These are phyloP conservation scores for Ogataea neopini DNA, from an alignment of 805 yeast genomes.

Conservation along the genomic window DNA sequence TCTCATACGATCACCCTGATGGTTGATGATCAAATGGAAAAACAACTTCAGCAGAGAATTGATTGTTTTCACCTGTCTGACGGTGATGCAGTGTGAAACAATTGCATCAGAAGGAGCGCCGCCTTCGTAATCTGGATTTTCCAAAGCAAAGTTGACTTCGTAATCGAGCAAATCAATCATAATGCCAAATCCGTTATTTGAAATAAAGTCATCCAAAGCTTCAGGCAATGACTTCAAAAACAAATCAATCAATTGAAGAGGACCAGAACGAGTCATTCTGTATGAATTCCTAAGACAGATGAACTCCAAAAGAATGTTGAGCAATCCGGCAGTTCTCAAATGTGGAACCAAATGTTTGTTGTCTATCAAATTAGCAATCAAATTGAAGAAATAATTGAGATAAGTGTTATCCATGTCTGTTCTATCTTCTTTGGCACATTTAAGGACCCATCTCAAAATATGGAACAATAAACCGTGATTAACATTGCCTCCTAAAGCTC, in stretches of 20 bases:
- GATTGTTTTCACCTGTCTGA: constrained; percentile 60
- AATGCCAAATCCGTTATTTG: constrained; percentile 62
- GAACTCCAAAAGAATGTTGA: constrained; percentile 64
- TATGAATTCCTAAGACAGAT: constrained; percentile 51
- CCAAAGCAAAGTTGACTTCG: constrained; percentile 66
- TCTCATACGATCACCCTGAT: constrained; percentile 80
- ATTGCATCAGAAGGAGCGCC: constrained; percentile 57
- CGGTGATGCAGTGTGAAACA: constrained; percentile 51
- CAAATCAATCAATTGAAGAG: constrained; percentile 55
- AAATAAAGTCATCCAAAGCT: constrained; percentile 61
- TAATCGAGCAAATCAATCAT: constrained; percentile 60
- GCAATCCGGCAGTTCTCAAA: constrained; percentile 72
- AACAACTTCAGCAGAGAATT: constrained; percentile 64
- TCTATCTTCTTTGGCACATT: constrained; percentile 41
- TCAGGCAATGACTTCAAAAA: constrained; percentile 47
- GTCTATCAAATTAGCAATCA: constrained; percentile 62
- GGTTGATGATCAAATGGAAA: constrained; percentile 62
- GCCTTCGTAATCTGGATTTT: constrained; percentile 54
- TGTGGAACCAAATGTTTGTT: constrained; percentile 55
- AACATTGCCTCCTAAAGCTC: constrained; percentile 82
- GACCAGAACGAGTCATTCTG: constrained; percentile 62
- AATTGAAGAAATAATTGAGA: constrained; percentile 49
- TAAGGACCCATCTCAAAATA: constrained; percentile 62
- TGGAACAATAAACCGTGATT: constrained; percentile 82
- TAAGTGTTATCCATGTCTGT: constrained; percentile 28